Percentiles rank a stretch among this genome's conserved stretches.
Evolutionary conservation across 208 protist genomes (phyloP).

Genomic region (Leishmania major): DNA sequence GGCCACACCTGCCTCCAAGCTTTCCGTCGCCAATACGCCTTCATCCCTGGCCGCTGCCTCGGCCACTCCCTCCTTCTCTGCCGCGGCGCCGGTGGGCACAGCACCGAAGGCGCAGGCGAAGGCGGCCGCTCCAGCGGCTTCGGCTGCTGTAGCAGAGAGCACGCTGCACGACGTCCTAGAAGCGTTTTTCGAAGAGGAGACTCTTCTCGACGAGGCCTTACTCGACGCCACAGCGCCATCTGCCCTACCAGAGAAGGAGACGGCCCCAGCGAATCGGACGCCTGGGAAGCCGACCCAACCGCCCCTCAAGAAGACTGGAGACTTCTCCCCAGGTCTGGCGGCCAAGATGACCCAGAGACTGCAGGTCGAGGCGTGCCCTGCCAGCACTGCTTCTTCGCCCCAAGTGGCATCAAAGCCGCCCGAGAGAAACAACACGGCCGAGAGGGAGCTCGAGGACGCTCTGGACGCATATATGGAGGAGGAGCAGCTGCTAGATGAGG

Average conservation of each 20-base stretch:
- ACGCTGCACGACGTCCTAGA: constrained; percentile 36
- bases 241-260: neutral
- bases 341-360: constrained; percentile 18
- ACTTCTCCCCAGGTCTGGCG: constrained; percentile 24
- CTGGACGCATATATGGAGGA: constrained; percentile 41
- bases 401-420: neutral
- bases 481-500: constrained; percentile 41
- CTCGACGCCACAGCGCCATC: constrained; percentile 25
- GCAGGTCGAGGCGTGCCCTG: constrained; percentile 3
- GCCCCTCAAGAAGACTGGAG: neutral
- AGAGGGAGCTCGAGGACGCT: constrained; percentile 25
- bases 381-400: neutral
- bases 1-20: neutral
- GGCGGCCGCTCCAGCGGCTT: neutral
- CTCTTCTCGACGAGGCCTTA: constrained; percentile 37
- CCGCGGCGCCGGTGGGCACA: neutral
- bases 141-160: constrained; percentile 4
- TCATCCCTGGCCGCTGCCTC: neutral
- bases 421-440: neutral
- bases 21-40: neutral
- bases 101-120: neutral
- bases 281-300: neutral
- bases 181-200: constrained; percentile 45
- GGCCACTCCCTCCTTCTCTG: neutral
- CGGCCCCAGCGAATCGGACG: neutral